Evolutionary conservation across 140 eudicot species (phyloP), one percentile per base, ranked within the genome.

Genomic region (Senecio squalidus): DNA sequence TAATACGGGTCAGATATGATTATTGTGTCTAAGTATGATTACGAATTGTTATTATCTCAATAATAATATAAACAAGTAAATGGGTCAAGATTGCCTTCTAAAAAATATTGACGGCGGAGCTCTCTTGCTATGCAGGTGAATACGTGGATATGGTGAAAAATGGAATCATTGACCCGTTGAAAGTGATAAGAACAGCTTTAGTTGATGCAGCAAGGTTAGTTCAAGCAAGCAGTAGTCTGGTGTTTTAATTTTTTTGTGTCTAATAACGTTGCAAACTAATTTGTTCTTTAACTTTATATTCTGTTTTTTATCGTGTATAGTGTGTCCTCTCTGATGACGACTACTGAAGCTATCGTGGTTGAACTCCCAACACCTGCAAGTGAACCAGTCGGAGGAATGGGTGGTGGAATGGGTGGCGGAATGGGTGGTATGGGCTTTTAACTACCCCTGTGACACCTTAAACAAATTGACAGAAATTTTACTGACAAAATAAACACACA

Each of bases 81-180:
- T n/a, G n/a, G n/a, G n/a, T n/a, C n/a, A n/a, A n/a, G n/a, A n/a
- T n/a, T n/a, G n/a, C n/a, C n/a, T n/a, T n/a, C n/a, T n/a, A n/a
- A n/a, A n/a, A n/a, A n/a, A n/a, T n/a, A n/a, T n/a, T n/a, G n/a
- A n/a, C n/a, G n/a, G n/a, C n/a, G n/a, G 5, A 44, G 18, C 23
- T 66, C 2, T 65, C 8, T 41, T 55, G 36, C 18, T 66, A 27
- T 54, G 17, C 30, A 84, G 97, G 88, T 81, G 95, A 83, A 72
- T 89, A 89, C 57, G 97, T 84, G 25, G 83, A 89, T 61, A 89
- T 89, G 97, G 85, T 89, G 28, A 82, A 89, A 68, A 77, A 83
- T 4, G 95, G 95, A 45, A 86, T 86, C 34, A 80, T 86, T 16
- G 95, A 86, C 38, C 95, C 95, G 15, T 62, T 83, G 74, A 86